Base-by-base conservation (phyloP, 2,329 filamentous ascomycete genomes). In the Sordariomycetes sp. region DNA sequence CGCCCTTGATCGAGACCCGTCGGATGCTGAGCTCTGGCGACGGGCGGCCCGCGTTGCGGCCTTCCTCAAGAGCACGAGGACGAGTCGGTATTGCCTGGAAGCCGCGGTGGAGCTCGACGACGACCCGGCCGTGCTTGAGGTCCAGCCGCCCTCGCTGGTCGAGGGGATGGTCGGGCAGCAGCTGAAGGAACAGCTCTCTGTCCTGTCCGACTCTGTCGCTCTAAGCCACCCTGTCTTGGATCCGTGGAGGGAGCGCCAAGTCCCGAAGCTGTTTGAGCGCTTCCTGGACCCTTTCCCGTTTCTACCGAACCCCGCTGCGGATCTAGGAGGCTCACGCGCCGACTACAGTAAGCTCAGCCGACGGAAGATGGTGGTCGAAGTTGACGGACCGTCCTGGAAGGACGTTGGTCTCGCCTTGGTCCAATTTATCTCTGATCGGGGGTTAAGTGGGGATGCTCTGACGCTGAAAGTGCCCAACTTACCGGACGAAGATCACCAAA, bases 71-170 rank as follows among this genome's bases (percentile, higher is more conserved):
- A 86, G 83, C 61, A 66, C 72, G 0, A 75, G 82, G 14, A 74
- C 85, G 28, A 80, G 77, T 62, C 73, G 84, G 40, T 87, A 81
- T 65, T 86, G 83, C 60, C 71, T 87, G 2, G 84, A 87, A 65
- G 81, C 84, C 35, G 83, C 84, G 6, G 80, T 87, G 35, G 84
- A 87, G 67, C 71, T 86, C 43, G 84, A 87, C 62, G 84, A 87
- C 64, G 84, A 87, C 62, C 84, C 84, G 0, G 76, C 83, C 2
- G 72, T 85, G 1, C 76, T 77, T 32, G 83, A 87, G 61, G 78
- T 86, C 14, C 79, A 83, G 35, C 83, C 84, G 0, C 80, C 81
- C 0, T 85, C 83, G 0, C 70, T 87, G 16, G 82, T 83, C 50
- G 84, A 87, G 64, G 81, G 76, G 0, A 78, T 85, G 60, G 83